These are phyloP conservation scores for Pichiaceae sp. DNA, from an alignment of 1,139 yeast species.

Conservation along the genomic window DNA sequence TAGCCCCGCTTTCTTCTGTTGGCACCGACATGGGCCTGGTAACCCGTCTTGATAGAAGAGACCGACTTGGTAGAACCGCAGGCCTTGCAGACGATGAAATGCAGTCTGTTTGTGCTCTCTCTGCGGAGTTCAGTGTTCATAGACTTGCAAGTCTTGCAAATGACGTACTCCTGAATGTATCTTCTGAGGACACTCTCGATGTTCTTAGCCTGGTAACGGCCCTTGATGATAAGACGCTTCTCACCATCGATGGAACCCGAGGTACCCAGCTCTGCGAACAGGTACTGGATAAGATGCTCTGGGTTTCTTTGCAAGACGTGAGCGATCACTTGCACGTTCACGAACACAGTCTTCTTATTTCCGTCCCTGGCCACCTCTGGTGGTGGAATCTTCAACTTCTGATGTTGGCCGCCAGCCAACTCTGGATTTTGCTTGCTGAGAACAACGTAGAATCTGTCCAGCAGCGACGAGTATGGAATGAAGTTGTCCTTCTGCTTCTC, in stretches of 20 bases:
- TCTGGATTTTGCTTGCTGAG: conserved; percentile 94
- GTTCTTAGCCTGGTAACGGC: conserved; percentile 96
- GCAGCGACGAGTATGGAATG: conserved; percentile 67
- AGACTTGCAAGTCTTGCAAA: conserved; percentile 97
- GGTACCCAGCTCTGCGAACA: conserved; percentile 98
- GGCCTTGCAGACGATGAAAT: conserved; percentile 94
- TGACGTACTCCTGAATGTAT: conserved; percentile 93
- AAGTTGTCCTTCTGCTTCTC: conserved; percentile 35
- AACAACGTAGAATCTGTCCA: conserved; percentile 76
- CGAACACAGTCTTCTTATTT: conserved; percentile 89
- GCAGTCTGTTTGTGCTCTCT: conserved; percentile 92
- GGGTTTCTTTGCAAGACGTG: conserved; percentile 93
- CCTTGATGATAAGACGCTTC: conserved; percentile 92
- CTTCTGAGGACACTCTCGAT: conserved; percentile 94
- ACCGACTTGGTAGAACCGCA: conserved; percentile 98
- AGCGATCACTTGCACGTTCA: conserved; percentile 91
- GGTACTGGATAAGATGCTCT: conserved; percentile 91
- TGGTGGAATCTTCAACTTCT: conserved; percentile 95
- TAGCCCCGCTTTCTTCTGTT: conserved; percentile 49
- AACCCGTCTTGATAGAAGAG: conserved; percentile 96
- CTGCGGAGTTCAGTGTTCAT: conserved; percentile 94
- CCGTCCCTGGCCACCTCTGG: conserved; percentile 98
- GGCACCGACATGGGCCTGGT: conserved; percentile 85
- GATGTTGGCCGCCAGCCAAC: conserved; percentile 92
- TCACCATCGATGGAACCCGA: conserved; percentile 98